Base-by-base conservation (phyloP, 2,329 filamentous ascomycete species). In the Xylariaceae sp. region DNA sequence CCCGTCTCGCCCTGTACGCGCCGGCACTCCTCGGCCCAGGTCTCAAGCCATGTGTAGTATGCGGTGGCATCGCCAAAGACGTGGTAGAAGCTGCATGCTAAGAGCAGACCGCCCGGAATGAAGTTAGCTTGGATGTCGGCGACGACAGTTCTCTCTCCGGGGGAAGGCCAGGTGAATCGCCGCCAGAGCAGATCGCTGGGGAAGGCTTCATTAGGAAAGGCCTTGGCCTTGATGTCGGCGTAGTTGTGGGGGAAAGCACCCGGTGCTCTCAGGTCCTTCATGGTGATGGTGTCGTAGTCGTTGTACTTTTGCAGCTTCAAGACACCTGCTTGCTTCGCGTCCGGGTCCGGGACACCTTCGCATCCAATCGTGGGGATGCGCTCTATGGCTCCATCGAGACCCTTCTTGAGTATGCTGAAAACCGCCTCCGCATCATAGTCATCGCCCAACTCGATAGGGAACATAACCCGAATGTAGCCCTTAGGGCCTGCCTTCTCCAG, bases 1-100 rank as follows among this genome's bases (percentile, higher is more conserved):
- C 39, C 6, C n/a, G 66, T 67, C 10, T 64, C 56, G 6, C 66
- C 67, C 56, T 74, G 72, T 5, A 70, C 61, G 3, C 67, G 67
- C 47, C 73, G 68, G 39, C 72, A 73, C 45, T 71, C 72, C 51
- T 75, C 72, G 3, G 73, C 73, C 72, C 73, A 74, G 7, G 72
- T 64, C 34, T 70, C 66, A 15, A 70, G 67, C 68, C 71, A 72
- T 44, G 62, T 66, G 49, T 66, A 70, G 51, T 71, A 74, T 3
- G 68, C 63, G 8, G 65, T 72, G 2, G 68, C 73, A 8, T 75
- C 73, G 6, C 71, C 73, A 15, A 71, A 67, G 57, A 75, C 68
- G 49, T 75, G 73, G 9, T 73, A 68, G 39, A 67, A 65, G 52
- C 62, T 62, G 62, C 64, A 62, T 23, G 60, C 68, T 53, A 73